Conservation (phyloP, 257 asterid species). For the Perilla frutescens region DNA sequence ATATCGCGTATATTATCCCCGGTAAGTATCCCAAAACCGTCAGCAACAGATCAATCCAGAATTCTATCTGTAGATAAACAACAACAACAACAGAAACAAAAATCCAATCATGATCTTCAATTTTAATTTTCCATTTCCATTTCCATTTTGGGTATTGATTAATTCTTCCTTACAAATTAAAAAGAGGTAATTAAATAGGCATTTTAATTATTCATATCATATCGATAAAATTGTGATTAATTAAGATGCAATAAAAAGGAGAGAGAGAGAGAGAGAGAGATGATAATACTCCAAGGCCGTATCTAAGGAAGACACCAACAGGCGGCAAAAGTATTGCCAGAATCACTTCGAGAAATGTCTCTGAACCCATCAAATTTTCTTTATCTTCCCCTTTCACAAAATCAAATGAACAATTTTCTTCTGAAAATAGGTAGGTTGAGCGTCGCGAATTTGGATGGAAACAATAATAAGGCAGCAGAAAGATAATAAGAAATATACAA, state of each 20-base stretch:
- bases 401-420: background rate
- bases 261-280: background rate
- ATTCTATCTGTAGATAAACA: slow-evolving; percentile 61
- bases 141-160: too few relatives aligned
- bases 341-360: slow-evolving; percentile 77
- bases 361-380: slow-evolving; percentile 69
- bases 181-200: too few relatives aligned
- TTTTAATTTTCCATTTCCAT: too few relatives aligned
- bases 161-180: too few relatives aligned
- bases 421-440: background rate
- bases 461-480: background rate
- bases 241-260: too few relatives aligned
- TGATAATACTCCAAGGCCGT: slow-evolving; percentile 78
- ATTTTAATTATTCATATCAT: background rate
- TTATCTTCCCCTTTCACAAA: background rate
- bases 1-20: slow-evolving; percentile 82
- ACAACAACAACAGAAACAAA: background rate
- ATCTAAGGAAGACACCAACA: slow-evolving; percentile 91
- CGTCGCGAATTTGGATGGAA: background rate
- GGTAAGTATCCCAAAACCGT: slow-evolving; percentile 86
- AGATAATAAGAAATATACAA: background rate
- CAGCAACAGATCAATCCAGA: slow-evolving; percentile 86
- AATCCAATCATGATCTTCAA: too few relatives aligned
- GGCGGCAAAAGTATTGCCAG: slow-evolving; percentile 91
- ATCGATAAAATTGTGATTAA: background rate